Evolutionary conservation across 331 rosid genomes (phyloP), one percentile per base, ranked within the genome.

Genomic region (Quercus phellos): DNA sequence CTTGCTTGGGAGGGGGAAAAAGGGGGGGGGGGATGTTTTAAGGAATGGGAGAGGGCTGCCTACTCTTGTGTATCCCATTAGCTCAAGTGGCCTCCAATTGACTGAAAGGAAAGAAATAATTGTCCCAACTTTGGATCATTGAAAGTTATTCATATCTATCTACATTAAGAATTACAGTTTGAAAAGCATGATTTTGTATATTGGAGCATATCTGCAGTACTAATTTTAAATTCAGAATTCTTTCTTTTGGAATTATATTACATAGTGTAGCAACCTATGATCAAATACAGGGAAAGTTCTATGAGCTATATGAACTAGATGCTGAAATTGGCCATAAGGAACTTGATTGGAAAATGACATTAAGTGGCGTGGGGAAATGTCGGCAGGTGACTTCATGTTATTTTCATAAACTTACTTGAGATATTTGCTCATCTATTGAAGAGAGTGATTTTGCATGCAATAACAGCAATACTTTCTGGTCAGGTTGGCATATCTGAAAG

Each of bases 311-410:
- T 81, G 99, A 94, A 87, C 69, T 88, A 76, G 98, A 94, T 87
- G 98, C 99, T 79, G 99, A 94, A 80, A 90, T 90, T 81, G 99
- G 99, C 56, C 98, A 92, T 79, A 94, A 91, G 86, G 99, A 94
- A 89, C 99, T 92, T 84, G 94, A 92, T 84, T 94, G 99, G 99
- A 94, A 92, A 90, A 89, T 94, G 72, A 94, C 98, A 70, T 77
- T 94, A 12, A 92, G 99, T 66, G 99, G 99, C 11, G 98, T 94
- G 63, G 99, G 99, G 79, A 94, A 92, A 86, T 94, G 99, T 69
- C 93, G 97, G 73, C 99, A 94, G 99, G 99, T 92, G 77, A 75
- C 77, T 80, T 83, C 63, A 27, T 24, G 54, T 70, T 38, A 12
- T 43, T 68, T 82, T 70, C 32, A 74, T 58, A 38, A 51, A 51